A percentile compares a stretch with the other conserved stretches of the same genome.
Conservation (phyloP, 2,329 filamentous ascomycete species). For the Penicillium sp. region DNA sequence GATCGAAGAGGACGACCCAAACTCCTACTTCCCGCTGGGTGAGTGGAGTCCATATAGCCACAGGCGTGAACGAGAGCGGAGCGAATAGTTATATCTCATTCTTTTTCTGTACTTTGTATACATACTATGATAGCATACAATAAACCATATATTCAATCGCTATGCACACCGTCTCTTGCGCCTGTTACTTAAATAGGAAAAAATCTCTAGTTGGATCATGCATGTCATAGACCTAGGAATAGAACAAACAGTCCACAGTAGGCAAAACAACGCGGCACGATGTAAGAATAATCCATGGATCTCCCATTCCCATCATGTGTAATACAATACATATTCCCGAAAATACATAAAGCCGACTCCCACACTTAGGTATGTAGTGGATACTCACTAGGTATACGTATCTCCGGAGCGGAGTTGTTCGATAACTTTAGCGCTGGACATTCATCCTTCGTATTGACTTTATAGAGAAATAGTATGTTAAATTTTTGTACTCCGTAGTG, state of each 20-base stretch:
- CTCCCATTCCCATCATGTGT: not conserved
- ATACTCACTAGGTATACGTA: not conserved
- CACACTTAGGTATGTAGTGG: not conserved
- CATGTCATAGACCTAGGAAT: not conserved
- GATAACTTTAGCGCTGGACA: not conserved
- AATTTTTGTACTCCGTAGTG: not conserved
- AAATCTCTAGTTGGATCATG: not conserved
- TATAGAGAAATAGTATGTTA: not conserved
- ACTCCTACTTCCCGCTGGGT: constrained; percentile 28
- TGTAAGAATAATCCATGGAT: not conserved
- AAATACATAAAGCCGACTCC: constrained; percentile 11
- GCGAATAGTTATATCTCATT: constrained; percentile 6
- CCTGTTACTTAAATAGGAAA: not conserved
- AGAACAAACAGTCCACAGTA: not conserved
- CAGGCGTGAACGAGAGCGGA: constrained; percentile 9
- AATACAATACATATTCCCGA: constrained; percentile 12
- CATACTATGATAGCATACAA: not conserved
- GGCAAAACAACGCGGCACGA: not conserved
- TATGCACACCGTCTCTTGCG: not conserved
- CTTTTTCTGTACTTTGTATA: constrained; percentile 3
- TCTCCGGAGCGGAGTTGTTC: not conserved
- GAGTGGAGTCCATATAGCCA: constrained; percentile 17
- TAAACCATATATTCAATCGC: not conserved
- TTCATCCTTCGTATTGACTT: not conserved
- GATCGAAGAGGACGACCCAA: constrained; percentile 14